Evolutionary conservation across 805 yeast species (phyloP).

Genomic region (Pichia cabralensis): DNA sequence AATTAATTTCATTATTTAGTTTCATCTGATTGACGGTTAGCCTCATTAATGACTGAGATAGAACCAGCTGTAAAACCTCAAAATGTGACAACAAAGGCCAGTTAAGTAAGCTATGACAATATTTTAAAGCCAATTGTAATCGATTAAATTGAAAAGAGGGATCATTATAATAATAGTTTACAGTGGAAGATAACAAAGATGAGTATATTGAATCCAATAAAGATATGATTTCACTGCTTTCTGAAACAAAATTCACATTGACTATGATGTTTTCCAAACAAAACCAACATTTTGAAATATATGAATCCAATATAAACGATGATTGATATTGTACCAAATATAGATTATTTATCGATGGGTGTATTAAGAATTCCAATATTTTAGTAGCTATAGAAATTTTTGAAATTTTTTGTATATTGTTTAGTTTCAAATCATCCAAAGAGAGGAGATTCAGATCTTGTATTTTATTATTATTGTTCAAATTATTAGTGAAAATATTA

Average conservation of each 20-base stretch:
- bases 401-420: conserved; percentile 13
- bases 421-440: background rate
- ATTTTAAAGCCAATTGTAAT: conserved; percentile 12
- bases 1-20: too few relatives aligned
- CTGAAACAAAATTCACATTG: conserved; percentile 16
- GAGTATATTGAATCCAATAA: conserved; percentile 22
- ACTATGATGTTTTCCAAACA: conserved; percentile 23
- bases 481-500: too few relatives aligned
- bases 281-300: conserved; percentile 23
- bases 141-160: conserved; percentile 10
- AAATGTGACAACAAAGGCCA: conserved; percentile 21
- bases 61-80: conserved; percentile 16
- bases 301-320: conserved; percentile 16
- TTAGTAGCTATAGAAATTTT: conserved; percentile 20
- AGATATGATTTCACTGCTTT: conserved; percentile 6
- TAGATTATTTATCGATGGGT: conserved; percentile 13
- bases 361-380: conserved; percentile 19
- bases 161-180: conserved; percentile 14
- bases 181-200: conserved; percentile 16
- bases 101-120: conserved; percentile 20
- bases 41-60: conserved; percentile 21
- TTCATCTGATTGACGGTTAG: conserved; percentile 12
- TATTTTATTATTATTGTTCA: too few relatives aligned
- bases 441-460: background rate
- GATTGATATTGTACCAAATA: conserved; percentile 16